Evolutionary conservation across 495 filamentous ascomycete species (phyloP).

Genomic region (Stereocaulon alpinum): DNA sequence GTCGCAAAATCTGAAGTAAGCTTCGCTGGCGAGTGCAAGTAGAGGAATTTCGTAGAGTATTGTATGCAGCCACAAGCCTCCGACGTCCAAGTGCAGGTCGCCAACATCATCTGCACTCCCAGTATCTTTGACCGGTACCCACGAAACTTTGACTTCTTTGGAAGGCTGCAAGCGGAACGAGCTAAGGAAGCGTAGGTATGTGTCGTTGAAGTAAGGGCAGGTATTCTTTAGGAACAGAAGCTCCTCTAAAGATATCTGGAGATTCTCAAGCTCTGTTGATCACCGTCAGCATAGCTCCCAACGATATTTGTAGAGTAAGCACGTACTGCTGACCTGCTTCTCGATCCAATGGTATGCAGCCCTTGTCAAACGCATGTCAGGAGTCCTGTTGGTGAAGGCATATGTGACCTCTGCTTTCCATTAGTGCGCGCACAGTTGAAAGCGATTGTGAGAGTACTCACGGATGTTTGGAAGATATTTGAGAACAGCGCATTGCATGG

Average conservation of each 20-base stretch:
- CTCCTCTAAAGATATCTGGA: conserved; percentile 68
- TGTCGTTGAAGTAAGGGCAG: conserved; percentile 69
- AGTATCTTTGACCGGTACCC: conserved; percentile 53
- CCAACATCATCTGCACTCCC: conserved; percentile 61
- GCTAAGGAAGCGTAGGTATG: conserved; percentile 70
- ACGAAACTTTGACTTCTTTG: conserved; percentile 65
- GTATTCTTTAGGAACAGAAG: conserved; percentile 62
- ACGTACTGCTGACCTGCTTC: conserved; percentile 64
- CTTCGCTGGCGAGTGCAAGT: conserved; percentile 82
- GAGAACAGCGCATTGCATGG: conserved; percentile 94
- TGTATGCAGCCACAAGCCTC: conserved; percentile 84
- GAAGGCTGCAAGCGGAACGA: conserved; percentile 69
- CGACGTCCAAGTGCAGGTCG: conserved; percentile 59
- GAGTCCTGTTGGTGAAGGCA: conserved; percentile 88
- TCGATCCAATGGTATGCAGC: conserved; percentile 78
- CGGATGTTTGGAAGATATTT: conserved; percentile 78
- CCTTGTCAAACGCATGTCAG: conserved; percentile 79
- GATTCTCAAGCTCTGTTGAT: conserved; percentile 58
- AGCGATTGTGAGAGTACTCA: conserved; percentile 28
- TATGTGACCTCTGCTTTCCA: conserved; percentile 59
- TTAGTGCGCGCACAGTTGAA: conserved; percentile 19
- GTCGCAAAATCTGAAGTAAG: conserved; percentile 93
- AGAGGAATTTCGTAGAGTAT: conserved; percentile 97
- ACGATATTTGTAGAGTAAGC: neutral
- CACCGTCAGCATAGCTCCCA: neutral